phyloP scores from a whole-genome alignment of 177 flowering plant species.

The Viscum album region DNA sequence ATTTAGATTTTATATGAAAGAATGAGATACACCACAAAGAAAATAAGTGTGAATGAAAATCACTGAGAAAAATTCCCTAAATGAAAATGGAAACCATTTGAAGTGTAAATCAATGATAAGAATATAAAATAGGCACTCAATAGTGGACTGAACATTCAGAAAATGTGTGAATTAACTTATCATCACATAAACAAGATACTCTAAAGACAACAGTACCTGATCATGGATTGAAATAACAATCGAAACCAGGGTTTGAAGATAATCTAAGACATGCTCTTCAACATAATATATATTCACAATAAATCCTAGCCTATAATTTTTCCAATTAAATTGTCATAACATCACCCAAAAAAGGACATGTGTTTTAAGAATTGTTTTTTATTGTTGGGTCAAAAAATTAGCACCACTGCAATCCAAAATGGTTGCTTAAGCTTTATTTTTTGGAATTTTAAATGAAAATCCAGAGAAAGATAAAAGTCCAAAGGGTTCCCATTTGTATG shows the following conservation, averaged over 20 bases:
- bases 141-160: background rate
- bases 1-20: background rate
- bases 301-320: slow-evolving; percentile 81
- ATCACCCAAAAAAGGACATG: background rate
- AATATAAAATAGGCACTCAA: no score
- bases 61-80: background rate
- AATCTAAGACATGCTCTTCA: slow-evolving; percentile 77
- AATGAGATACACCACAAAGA: background rate
- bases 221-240: slow-evolving; percentile 65
- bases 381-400: no score
- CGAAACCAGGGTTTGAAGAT: slow-evolving; percentile 71
- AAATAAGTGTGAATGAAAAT: background rate
- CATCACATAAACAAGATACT: background rate
- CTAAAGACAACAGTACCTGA: slow-evolving; percentile 31
- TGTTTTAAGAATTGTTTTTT: background rate
- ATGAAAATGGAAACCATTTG: background rate
- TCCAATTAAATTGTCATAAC: background rate
- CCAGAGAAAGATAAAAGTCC: background rate
- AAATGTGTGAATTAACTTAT: background rate
- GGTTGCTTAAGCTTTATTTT: no score
- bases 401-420: no score
- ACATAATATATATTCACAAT: slow-evolving; percentile 63
- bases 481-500: no score
- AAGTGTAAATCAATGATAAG: background rate
- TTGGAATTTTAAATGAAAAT: background rate